Conservation (phyloP, 371 early-diverging fungal genomes). For the Mucor indicus region DNA sequence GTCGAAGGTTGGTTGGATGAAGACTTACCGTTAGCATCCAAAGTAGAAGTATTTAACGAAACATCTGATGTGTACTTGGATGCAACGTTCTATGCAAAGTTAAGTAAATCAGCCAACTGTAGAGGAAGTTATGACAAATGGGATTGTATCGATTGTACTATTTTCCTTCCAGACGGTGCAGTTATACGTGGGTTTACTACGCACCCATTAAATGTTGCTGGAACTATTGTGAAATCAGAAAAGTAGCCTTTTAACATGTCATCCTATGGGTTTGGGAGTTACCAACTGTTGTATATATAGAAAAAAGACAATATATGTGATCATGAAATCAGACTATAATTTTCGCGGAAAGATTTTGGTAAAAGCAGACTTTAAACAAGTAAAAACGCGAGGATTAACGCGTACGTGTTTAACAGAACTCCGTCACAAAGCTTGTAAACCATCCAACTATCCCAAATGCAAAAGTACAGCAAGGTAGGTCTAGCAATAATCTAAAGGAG, state of each 20-base stretch:
- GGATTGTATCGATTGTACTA: conserved; percentile 16
- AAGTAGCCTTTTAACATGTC: conserved; percentile 14
- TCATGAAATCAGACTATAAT: conserved; percentile 8
- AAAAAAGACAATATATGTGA: conserved; percentile 6
- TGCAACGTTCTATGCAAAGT: conserved; percentile 1
- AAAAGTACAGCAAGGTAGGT: conserved; percentile 13
- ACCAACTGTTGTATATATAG: conserved; percentile 3
- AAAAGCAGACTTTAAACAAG: too few relatives aligned
- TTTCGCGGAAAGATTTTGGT: conserved; percentile 2
- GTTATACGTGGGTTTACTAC: conserved; percentile 16
- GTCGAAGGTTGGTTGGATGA: too few relatives aligned
- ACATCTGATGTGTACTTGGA: not conserved
- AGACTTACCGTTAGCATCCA: too few relatives aligned
- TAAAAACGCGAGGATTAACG: too few relatives aligned
- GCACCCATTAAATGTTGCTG: conserved; percentile 12
- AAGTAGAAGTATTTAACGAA: too few relatives aligned
- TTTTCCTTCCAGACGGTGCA: conserved; percentile 12
- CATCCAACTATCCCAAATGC: conserved; percentile 9
- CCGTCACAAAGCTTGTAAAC: not conserved
- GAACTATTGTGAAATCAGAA: conserved; percentile 7
- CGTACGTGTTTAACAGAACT: too few relatives aligned
- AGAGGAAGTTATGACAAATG: conserved; percentile 18
- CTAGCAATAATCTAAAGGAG: too few relatives aligned
- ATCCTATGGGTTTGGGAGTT: too few relatives aligned
- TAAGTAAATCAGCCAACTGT: conserved; percentile 16